These are phyloP conservation scores for Endocalyx cinctus DNA, from an alignment of 2,329 filamentous ascomycete species.

Conservation along the genomic window DNA sequence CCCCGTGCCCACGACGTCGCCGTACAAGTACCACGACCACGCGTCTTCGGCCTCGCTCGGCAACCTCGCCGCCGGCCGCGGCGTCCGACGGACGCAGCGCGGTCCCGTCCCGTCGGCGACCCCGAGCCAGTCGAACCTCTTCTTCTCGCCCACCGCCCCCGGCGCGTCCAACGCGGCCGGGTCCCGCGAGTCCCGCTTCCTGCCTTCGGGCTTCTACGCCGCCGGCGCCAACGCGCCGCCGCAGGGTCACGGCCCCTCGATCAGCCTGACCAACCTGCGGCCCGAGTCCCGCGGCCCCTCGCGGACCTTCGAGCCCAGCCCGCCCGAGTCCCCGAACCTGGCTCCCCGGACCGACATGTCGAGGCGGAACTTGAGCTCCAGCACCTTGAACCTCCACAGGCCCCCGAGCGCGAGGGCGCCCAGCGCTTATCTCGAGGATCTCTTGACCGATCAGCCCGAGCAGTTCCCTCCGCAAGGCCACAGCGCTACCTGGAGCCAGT, in stretches of 20 bases:
- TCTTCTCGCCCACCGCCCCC: slow-evolving; percentile 90
- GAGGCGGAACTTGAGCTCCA: slow-evolving; percentile 50
- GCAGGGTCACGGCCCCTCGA: slow-evolving; percentile 46
- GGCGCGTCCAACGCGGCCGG: slow-evolving; percentile 43
- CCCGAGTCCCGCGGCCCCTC: slow-evolving; percentile 52
- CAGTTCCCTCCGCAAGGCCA: slow-evolving; percentile 39
- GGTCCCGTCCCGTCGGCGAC: slow-evolving; percentile 50
- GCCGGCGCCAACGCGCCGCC: slow-evolving; percentile 53
- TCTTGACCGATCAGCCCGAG: slow-evolving; percentile 71
- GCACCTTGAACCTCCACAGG: slow-evolving; percentile 62
- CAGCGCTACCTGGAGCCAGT: slow-evolving; percentile 21
- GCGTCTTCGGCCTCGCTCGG: slow-evolving; percentile 49
- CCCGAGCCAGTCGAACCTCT: slow-evolving; percentile 67
- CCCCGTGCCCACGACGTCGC: slow-evolving; percentile 51
- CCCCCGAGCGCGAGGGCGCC: slow-evolving; percentile 70
- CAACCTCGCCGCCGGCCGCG: slow-evolving; percentile 44
- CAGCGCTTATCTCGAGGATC: slow-evolving; percentile 83
- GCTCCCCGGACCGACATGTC: slow-evolving; percentile 31
- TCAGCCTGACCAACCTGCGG: slow-evolving; percentile 57
- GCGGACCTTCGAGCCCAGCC: slow-evolving; percentile 46
- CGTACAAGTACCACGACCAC: slow-evolving; percentile 61
- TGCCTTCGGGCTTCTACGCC: slow-evolving; percentile 89
- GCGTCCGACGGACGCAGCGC: slow-evolving; percentile 46
- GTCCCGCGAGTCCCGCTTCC: slow-evolving; percentile 70
- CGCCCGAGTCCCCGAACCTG: slow-evolving; percentile 60